Evolutionary conservation across 768 basidiomycete species (phyloP).

Genomic region (Collybia nuda): DNA sequence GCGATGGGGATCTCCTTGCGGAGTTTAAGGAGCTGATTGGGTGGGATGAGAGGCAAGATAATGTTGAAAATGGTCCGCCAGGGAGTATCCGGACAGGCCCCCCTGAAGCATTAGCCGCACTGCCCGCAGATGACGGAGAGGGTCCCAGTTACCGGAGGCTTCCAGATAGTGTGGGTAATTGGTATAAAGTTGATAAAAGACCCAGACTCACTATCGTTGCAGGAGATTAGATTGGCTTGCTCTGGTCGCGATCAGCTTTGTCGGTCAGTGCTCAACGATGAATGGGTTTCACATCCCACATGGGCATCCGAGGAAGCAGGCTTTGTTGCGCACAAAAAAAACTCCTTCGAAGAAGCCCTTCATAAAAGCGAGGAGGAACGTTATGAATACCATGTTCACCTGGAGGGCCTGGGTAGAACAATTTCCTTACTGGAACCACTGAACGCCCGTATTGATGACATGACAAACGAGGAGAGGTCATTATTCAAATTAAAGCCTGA

Average conservation of each 20-base stretch:
- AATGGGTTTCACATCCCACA: slow-evolving; percentile 98
- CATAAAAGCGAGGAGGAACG: slow-evolving; percentile 98
- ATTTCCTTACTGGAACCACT: slow-evolving; percentile 92
- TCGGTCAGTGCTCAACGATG: slow-evolving; percentile 94
- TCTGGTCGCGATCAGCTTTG: slow-evolving; percentile 94
- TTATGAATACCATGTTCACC: slow-evolving; percentile 95
- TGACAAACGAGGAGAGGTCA: slow-evolving; percentile 84
- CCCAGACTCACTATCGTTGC: slow-evolving; percentile 10
- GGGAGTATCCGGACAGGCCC: slow-evolving; percentile 76
- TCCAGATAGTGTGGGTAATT: slow-evolving; percentile 75
- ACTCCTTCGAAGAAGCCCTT: slow-evolving; percentile 90
- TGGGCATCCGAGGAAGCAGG: slow-evolving; percentile 97
- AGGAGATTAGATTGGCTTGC: slow-evolving; percentile 90
- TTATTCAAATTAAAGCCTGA: slow-evolving; percentile 81
- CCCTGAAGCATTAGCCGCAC: slow-evolving; percentile 74
- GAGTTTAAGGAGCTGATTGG: slow-evolving; percentile 88
- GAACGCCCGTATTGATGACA: slow-evolving; percentile 78
- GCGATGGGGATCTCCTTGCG: slow-evolving; percentile 72
- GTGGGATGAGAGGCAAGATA: slow-evolving; percentile 67
- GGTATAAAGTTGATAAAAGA: background rate
- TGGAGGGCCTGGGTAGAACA: slow-evolving; percentile 88
- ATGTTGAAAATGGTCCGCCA: slow-evolving; percentile 68
- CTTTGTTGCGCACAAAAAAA: slow-evolving; percentile 95
- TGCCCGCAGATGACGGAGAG: slow-evolving; percentile 79
- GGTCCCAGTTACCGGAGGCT: slow-evolving; percentile 94